Evolutionary conservation across 1,284 basidiomycete genomes (phyloP).

Genomic region (Cutaneotrichosporon mucoides): DNA sequence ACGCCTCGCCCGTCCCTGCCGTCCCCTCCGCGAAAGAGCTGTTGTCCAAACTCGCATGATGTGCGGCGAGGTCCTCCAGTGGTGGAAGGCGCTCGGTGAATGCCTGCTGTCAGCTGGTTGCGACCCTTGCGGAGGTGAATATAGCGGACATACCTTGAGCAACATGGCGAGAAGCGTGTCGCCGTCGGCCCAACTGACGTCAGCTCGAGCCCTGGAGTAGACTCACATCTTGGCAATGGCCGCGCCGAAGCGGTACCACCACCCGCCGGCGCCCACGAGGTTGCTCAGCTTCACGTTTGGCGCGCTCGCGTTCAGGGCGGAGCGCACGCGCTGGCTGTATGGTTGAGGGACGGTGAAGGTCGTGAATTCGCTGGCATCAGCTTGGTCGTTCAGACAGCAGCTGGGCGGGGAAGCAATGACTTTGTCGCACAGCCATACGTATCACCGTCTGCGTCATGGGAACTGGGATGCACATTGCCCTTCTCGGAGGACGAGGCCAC

Average conservation of each 20-base stretch:
- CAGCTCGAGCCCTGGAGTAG: background rate
- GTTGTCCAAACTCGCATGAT: slow-evolving; percentile 65
- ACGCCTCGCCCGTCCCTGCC: slow-evolving; percentile 58
- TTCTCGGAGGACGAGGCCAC: too few relatives aligned
- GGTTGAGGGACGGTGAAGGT: slow-evolving; percentile 75
- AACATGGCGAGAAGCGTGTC: slow-evolving; percentile 55
- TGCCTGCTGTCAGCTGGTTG: slow-evolving; percentile 57
- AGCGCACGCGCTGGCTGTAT: slow-evolving; percentile 68
- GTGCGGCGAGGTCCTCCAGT: slow-evolving; percentile 82
- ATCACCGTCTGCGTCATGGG: too few relatives aligned
- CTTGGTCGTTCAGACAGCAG: too few relatives aligned
- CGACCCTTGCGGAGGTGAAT: too few relatives aligned
- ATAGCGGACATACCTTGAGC: too few relatives aligned
- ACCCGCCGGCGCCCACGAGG: slow-evolving; percentile 76
- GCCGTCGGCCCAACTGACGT: slow-evolving; percentile 17
- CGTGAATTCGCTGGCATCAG: slow-evolving; percentile 65
- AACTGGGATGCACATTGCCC: too few relatives aligned
- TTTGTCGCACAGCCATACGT: too few relatives aligned
- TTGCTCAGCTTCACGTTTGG: slow-evolving; percentile 70
- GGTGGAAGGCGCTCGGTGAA: slow-evolving; percentile 73
- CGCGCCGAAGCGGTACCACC: slow-evolving; percentile 85
- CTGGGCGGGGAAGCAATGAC: too few relatives aligned
- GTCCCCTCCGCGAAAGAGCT: slow-evolving; percentile 47
- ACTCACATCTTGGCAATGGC: slow-evolving; percentile 58
- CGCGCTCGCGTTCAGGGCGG: slow-evolving; percentile 78